phyloP scores from a whole-genome alignment of 1,284 basidiomycete species.

The Garcileccinum viscosum region DNA sequence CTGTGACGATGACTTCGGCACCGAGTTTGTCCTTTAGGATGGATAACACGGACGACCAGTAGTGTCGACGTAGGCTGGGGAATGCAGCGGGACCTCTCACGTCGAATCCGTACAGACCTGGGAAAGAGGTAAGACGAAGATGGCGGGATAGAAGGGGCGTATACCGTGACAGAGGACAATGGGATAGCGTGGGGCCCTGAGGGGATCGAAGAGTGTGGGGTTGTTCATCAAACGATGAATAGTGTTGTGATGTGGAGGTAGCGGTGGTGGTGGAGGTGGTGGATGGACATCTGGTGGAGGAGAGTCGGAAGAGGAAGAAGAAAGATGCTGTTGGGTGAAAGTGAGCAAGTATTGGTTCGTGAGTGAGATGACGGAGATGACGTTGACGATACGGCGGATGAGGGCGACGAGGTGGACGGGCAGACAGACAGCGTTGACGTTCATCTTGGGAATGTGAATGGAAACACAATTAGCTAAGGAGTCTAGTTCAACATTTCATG shows the following conservation, averaged over 20 bases:
- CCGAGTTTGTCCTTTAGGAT: conserved; percentile 85
- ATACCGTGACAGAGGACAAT: conserved; percentile 95
- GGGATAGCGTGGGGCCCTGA: conserved; percentile 84
- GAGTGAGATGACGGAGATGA: conserved; percentile 68
- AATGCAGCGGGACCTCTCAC: conserved; percentile 79
- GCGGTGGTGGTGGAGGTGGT: background rate
- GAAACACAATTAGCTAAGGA: too few species aligned
- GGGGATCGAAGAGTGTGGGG: conserved; percentile 75
- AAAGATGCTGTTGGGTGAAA: background rate
- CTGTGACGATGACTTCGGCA: conserved; percentile 93
- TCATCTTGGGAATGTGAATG: conserved; percentile 24
- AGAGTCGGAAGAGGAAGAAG: background rate
- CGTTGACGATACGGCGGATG: conserved; percentile 69
- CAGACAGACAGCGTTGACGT: conserved; percentile 55
- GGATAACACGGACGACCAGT: conserved; percentile 91
- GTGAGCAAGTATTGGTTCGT: background rate
- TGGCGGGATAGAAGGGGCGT: conserved; percentile 26
- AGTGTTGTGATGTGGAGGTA: conserved; percentile 44
- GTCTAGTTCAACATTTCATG: too few species aligned
- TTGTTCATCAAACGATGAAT: conserved; percentile 79
- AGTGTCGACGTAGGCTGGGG: conserved; percentile 86
- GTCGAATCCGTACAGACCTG: conserved; percentile 95
- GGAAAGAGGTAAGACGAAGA: conserved; percentile 15
- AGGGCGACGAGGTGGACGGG: conserved; percentile 63
- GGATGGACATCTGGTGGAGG: background rate